Evolutionary conservation across 2,329 filamentous ascomycete genomes (phyloP).

Genomic region (Phaeosphaeriaceae sp.): DNA sequence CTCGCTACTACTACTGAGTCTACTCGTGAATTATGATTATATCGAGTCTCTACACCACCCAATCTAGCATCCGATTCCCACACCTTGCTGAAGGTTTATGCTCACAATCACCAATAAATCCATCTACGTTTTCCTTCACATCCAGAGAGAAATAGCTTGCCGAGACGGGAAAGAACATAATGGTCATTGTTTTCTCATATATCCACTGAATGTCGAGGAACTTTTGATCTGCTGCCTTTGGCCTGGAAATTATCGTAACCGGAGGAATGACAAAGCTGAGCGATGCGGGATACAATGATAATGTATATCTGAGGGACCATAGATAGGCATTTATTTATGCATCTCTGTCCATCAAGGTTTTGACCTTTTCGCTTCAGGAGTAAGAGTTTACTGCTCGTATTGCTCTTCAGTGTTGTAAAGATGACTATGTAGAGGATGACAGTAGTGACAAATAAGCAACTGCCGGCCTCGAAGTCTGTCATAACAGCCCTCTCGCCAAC

Average conservation of each 20-base stretch:
- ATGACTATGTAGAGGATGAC: constrained; percentile 12
- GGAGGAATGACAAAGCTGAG: constrained; percentile 26
- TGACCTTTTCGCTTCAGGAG: not conserved
- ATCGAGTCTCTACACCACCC: too few relatives aligned
- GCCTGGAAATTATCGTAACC: constrained; percentile 21
- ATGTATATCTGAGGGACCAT: not conserved
- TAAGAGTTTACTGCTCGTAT: too few relatives aligned
- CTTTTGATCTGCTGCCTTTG: constrained; percentile 10
- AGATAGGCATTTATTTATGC: not conserved
- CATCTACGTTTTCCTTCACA: too few relatives aligned
- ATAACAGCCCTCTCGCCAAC: not conserved
- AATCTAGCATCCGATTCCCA: too few relatives aligned
- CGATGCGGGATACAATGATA: constrained; percentile 1
- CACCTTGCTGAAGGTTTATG: too few relatives aligned
- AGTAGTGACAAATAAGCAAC: constrained; percentile 13
- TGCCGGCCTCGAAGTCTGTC: constrained; percentile 7
- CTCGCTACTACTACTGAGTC: too few relatives aligned
- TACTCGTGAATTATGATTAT: too few relatives aligned
- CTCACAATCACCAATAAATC: too few relatives aligned
- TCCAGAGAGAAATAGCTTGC: constrained; percentile 15
- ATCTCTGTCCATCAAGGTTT: not conserved
- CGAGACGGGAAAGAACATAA: constrained; percentile 27
- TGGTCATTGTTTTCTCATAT: constrained; percentile 29
- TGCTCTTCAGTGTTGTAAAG: not conserved
- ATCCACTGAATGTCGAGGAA: constrained; percentile 24